phyloP scores from a whole-genome alignment of 2,329 filamentous ascomycete genomes.

The Penicillium nordicum region DNA sequence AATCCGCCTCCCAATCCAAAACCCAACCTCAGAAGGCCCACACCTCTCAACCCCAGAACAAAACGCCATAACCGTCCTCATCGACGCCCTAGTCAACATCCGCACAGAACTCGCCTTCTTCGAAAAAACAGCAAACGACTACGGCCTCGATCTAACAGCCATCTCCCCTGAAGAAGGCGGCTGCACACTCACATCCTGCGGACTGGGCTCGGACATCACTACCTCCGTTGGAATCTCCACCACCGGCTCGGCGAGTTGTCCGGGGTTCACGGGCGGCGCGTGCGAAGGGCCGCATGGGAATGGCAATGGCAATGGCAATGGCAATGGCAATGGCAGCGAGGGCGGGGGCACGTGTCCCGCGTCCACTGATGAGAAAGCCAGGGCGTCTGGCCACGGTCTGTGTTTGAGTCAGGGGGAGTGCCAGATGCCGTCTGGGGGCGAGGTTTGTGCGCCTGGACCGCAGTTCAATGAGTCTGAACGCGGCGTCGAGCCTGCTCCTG shows the following conservation, averaged over 20 bases:
- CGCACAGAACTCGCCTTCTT: slow-evolving; percentile 67
- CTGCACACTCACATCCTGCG: slow-evolving; percentile 20
- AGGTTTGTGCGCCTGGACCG: slow-evolving; percentile 9
- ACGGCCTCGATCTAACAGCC: slow-evolving; percentile 52
- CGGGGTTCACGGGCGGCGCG: slow-evolving; percentile 29
- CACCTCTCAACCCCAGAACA: slow-evolving; percentile 44
- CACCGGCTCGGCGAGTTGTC: slow-evolving; percentile 18
- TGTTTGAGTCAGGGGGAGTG: slow-evolving; percentile 22
- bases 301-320: background rate
- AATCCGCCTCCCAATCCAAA: slow-evolving; percentile 51
- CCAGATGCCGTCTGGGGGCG: slow-evolving; percentile 17
- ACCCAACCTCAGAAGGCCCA: slow-evolving; percentile 26
- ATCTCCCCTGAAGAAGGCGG: slow-evolving; percentile 39
- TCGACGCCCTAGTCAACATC: slow-evolving; percentile 64
- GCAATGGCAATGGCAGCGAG: no score
- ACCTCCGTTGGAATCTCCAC: slow-evolving; percentile 18
- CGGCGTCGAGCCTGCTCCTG: background rate
- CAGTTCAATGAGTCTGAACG: background rate
- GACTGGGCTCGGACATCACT: slow-evolving; percentile 9
- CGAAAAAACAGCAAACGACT: slow-evolving; percentile 59
- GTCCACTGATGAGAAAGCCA: background rate
- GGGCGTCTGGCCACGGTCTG: slow-evolving; percentile 11
- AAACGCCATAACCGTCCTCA: slow-evolving; percentile 59
- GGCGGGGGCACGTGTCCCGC: background rate
- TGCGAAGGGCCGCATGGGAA: background rate